Conservation (phyloP, 805 yeast species). For the Helenozyma rhizophorensis region DNA sequence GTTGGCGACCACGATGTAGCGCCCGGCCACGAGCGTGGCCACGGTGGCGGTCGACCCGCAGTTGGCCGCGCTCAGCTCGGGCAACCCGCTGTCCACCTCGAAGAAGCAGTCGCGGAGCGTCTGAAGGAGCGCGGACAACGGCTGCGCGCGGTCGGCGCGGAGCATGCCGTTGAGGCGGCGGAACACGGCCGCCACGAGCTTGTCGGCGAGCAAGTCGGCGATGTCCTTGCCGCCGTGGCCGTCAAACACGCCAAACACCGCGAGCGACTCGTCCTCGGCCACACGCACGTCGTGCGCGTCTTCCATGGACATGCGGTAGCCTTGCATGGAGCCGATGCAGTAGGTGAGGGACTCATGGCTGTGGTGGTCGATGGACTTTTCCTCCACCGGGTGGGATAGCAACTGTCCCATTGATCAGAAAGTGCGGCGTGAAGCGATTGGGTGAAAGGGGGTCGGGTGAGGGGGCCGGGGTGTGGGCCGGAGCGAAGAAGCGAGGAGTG, state of each 20-base stretch:
- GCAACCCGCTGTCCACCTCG: slow-evolving; percentile 31
- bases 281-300: slow-evolving; percentile 62
- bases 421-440: no score
- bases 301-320: slow-evolving; percentile 70
- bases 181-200: slow-evolving; percentile 36
- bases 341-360: slow-evolving; percentile 47
- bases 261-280: slow-evolving; percentile 36
- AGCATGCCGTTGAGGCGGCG: slow-evolving; percentile 17
- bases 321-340: slow-evolving; percentile 73
- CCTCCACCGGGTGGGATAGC: slow-evolving; percentile 70
- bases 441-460: no score
- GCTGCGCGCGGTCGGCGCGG: slow-evolving; percentile 2
- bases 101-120: slow-evolving; percentile 26
- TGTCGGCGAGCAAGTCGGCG: slow-evolving; percentile 48
- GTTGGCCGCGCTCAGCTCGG: slow-evolving; percentile 21
- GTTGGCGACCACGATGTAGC: slow-evolving; percentile 55
- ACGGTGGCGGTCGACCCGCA: slow-evolving; percentile 43
- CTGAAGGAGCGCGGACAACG: slow-evolving; percentile 15
- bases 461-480: no score
- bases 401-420: slow-evolving; percentile 85
- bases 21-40: slow-evolving; percentile 25
- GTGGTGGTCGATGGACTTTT: slow-evolving; percentile 52
- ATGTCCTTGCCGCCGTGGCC: slow-evolving; percentile 77
- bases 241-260: slow-evolving; percentile 71
- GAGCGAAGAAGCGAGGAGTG: no score